Percentiles rank a stretch among this genome's conserved stretches.
Conservation (phyloP, 2,329 filamentous ascomycete genomes). For the Nigrograna mackinnonii region DNA sequence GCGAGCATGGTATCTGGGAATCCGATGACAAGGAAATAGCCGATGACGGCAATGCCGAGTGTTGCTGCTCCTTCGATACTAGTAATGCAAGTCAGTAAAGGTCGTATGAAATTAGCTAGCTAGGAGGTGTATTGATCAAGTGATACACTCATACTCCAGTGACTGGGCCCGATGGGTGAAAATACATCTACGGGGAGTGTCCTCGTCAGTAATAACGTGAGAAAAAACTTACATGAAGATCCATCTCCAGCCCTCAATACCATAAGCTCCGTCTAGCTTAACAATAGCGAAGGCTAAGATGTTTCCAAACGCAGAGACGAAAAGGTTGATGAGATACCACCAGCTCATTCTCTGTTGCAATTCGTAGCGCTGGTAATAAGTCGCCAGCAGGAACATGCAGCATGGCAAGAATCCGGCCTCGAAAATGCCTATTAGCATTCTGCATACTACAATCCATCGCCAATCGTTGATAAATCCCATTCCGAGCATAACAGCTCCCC, state of each 20-base stretch:
- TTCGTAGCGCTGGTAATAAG: conserved; percentile 43
- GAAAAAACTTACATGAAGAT: conserved; percentile 27
- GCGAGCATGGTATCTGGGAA: conserved; percentile 34
- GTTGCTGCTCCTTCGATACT: conserved; percentile 33
- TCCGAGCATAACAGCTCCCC: conserved; percentile 22
- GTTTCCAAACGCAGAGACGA: conserved; percentile 28
- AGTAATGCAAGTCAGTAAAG: too few species aligned
- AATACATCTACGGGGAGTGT: not conserved
- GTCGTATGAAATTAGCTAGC: too few species aligned
- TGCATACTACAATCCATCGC: conserved; percentile 32
- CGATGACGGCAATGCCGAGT: conserved; percentile 28
- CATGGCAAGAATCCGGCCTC: conserved; percentile 34
- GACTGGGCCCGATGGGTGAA: not conserved
- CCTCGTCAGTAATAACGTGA: too few species aligned
- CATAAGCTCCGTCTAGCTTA: conserved; percentile 15
- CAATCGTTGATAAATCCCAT: conserved; percentile 38
- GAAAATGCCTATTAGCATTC: conserved; percentile 28
- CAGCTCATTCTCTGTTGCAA: conserved; percentile 42
- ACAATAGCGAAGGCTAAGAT: conserved; percentile 42
- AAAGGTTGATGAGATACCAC: conserved; percentile 37
- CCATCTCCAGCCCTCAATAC: conserved; percentile 37
- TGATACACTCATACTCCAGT: not conserved
- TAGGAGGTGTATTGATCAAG: too few species aligned
- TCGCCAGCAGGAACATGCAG: conserved; percentile 40
- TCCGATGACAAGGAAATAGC: conserved; percentile 45